Percentiles rank a stretch among this genome's conserved stretches.
These are phyloP conservation scores for Hura crepitans DNA, from an alignment of 441 rosid species.

Conservation along the genomic window DNA sequence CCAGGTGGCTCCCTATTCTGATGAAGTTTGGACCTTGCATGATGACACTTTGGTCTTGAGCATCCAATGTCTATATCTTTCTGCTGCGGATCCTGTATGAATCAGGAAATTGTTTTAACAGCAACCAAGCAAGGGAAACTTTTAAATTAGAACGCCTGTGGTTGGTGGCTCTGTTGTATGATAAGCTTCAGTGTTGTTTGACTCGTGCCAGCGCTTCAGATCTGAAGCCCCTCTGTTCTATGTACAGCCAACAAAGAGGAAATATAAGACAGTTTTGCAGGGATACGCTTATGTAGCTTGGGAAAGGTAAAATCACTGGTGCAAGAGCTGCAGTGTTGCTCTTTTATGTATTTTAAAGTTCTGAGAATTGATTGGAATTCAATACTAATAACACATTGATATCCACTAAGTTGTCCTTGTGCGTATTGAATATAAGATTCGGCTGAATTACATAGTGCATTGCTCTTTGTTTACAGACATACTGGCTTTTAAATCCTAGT, in stretches of 20 bases:
- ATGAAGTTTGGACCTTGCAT: slow-evolving; percentile 34
- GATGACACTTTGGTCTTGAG: slow-evolving; percentile 32
- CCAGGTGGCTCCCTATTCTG: slow-evolving; percentile 29
- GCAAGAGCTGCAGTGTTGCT: slow-evolving; percentile 63
- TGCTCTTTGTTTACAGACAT: not conserved
- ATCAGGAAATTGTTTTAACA: slow-evolving; percentile 35
- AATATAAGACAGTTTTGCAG: slow-evolving; percentile 61
- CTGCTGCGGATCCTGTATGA: slow-evolving; percentile 39
- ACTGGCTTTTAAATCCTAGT: not conserved
- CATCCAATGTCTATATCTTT: slow-evolving; percentile 33
- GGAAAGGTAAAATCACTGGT: slow-evolving; percentile 61
- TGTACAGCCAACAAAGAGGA: slow-evolving; percentile 47
- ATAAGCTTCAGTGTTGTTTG: slow-evolving; percentile 45
- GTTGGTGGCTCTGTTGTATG: slow-evolving; percentile 50
- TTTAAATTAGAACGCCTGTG: slow-evolving; percentile 28
- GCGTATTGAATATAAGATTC: slow-evolving; percentile 20
- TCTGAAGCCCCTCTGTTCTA: slow-evolving; percentile 39
- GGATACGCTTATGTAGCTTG: slow-evolving; percentile 55
- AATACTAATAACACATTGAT: slow-evolving; percentile 66
- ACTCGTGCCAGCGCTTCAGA: slow-evolving; percentile 34
- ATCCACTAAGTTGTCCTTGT: slow-evolving; percentile 33
- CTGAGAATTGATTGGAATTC: slow-evolving; percentile 70
- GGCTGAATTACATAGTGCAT: slow-evolving; percentile 12
- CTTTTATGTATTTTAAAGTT: slow-evolving; percentile 67
- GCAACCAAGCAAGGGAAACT: slow-evolving; percentile 38